Conservation (phyloP, 352 stramenopile genomes). For the Phytopythium litorale region DNA sequence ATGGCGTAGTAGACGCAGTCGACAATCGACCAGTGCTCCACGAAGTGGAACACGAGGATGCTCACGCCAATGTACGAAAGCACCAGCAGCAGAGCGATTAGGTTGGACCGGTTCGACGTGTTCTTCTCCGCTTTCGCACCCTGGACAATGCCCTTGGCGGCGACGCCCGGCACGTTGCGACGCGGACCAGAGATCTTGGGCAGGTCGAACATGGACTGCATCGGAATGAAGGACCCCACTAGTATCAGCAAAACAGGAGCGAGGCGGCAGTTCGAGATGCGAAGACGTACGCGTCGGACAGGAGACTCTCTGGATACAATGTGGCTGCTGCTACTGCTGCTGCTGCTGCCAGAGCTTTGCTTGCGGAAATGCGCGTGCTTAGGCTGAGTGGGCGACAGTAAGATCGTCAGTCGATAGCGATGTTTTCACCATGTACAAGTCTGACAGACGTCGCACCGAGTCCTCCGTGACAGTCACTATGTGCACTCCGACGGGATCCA, state of each 20-base stretch:
- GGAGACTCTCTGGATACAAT: neutral
- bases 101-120: constrained; percentile 20
- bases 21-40: constrained; percentile 55
- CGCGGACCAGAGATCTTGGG: constrained; percentile 12
- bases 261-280: no score
- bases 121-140: constrained; percentile 15
- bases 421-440: neutral
- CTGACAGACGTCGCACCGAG: neutral
- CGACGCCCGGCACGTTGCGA: constrained; percentile 18
- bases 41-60: constrained; percentile 54
- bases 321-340: constrained; percentile 5
- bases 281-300: neutral
- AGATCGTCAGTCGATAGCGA: neutral
- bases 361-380: constrained; percentile 4
- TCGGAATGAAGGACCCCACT: no score
- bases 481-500: constrained; percentile 2
- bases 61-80: constrained; percentile 51
- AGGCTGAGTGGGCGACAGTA: neutral
- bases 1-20: constrained; percentile 91
- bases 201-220: constrained; percentile 29
- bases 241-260: neutral
- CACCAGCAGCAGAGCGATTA: constrained; percentile 43
- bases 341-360: constrained; percentile 3
- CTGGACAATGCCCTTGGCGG: constrained; percentile 23
- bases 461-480: constrained; percentile 1